Evolutionary conservation across 1,284 basidiomycete species (phyloP).

Genomic region (Ganoderma multipileum): DNA sequence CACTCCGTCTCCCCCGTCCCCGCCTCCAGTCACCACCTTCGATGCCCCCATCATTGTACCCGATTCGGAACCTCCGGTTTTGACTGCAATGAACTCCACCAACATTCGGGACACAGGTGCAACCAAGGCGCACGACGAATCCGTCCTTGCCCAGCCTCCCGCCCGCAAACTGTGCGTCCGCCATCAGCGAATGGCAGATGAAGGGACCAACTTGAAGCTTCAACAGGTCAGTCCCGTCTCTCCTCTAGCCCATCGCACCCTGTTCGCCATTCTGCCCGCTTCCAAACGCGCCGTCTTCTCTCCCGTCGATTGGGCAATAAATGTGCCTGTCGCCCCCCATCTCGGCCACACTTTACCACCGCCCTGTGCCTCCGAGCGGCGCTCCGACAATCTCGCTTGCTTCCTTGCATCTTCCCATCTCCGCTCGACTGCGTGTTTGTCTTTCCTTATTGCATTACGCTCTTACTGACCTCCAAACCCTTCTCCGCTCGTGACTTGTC

Average conservation of each 20-base stretch:
- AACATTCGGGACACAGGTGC: neutral
- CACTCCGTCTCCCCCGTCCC: constrained; percentile 30
- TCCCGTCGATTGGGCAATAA: neutral
- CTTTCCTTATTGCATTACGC: neutral
- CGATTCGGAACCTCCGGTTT: constrained; percentile 1
- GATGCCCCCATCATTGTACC: constrained; percentile 39
- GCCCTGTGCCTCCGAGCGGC: neutral
- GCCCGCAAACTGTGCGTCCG: constrained; percentile 85
- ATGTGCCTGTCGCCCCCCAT: neutral
- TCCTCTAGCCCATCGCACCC: neutral
- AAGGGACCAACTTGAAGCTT: constrained; percentile 91
- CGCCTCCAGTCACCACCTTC: constrained; percentile 41
- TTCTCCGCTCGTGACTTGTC: neutral
- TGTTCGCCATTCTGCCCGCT: neutral
- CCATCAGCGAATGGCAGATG: constrained; percentile 98
- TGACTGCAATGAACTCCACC: neutral
- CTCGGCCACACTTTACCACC: neutral
- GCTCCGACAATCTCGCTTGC: constrained; percentile 1
- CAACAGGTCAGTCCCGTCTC: constrained; percentile 75
- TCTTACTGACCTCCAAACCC: neutral
- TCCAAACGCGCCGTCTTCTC: neutral
- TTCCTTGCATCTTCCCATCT: neutral
- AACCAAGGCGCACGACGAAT: constrained; percentile 18
- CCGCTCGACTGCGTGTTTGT: neutral
- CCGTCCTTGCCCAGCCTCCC: constrained; percentile 44